Conservation (phyloP, 2,329 filamentous ascomycete species). For the Fusarium sp. region DNA sequence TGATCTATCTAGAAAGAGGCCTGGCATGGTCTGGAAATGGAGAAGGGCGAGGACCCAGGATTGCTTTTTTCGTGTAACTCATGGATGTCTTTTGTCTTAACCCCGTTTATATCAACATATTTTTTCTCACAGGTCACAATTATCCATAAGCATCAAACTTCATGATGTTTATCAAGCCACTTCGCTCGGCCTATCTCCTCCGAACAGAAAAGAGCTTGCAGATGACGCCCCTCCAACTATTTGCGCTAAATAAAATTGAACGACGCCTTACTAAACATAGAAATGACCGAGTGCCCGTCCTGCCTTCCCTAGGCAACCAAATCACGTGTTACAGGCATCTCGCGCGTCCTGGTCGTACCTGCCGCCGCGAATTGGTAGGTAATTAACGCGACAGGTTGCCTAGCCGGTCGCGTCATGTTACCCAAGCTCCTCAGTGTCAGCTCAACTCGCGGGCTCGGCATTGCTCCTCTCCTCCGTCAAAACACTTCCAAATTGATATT, state of each 20-base stretch:
- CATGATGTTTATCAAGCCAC: conserved; percentile 25
- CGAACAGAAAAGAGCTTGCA: conserved; percentile 30
- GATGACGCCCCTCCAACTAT: conserved; percentile 23
- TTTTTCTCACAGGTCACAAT: background rate
- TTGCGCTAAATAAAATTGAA: conserved; percentile 26
- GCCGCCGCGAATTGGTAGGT: conserved; percentile 40
- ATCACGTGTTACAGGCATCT: conserved; percentile 45
- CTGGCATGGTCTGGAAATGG: conserved; percentile 45
- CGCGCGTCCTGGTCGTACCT: conserved; percentile 43
- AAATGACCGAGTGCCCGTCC: conserved; percentile 5
- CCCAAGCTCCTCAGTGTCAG: conserved; percentile 41
- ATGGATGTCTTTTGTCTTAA: conserved; percentile 37
- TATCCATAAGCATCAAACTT: background rate
- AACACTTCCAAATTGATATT: conserved; percentile 23
- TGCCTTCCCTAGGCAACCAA: conserved; percentile 1
- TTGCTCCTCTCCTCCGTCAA: conserved; percentile 36
- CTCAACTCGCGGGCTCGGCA: conserved; percentile 38
- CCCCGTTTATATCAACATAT: conserved; percentile 13
- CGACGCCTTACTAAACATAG: conserved; percentile 7
- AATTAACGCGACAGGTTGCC: conserved; percentile 59
- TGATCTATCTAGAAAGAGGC: conserved; percentile 49
- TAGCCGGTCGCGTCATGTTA: conserved; percentile 54
- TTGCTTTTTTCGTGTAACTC: conserved; percentile 42
- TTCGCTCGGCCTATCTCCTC: conserved; percentile 39
- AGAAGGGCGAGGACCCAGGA: conserved; percentile 42